Conservation (phyloP, 768 basidiomycete genomes). For the Xerocomus spinulosus region DNA sequence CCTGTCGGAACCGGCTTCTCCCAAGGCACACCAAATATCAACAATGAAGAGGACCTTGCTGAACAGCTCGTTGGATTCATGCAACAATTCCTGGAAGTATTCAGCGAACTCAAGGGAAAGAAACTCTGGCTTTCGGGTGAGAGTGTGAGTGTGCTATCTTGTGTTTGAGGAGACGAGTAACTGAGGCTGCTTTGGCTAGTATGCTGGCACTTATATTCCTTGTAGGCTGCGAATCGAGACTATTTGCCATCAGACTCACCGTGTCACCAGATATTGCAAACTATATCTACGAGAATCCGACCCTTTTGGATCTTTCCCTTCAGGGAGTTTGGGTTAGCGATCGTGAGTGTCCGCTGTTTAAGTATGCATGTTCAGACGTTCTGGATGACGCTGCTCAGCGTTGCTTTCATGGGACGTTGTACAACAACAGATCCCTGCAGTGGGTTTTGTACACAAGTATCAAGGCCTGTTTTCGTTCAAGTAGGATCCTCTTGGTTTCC, state of each 20-base stretch:
- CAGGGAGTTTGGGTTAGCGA: conserved; percentile 72
- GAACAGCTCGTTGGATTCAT: conserved; percentile 54
- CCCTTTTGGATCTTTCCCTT: conserved; percentile 48
- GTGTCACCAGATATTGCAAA: conserved; percentile 60
- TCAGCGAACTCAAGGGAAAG: conserved; percentile 67
- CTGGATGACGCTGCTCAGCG: too few species aligned
- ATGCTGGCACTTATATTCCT: conserved; percentile 67
- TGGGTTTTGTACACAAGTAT: conserved; percentile 71
- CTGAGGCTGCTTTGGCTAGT: conserved; percentile 36
- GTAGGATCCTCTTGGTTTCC: conserved; percentile 41
- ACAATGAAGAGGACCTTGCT: conserved; percentile 55
- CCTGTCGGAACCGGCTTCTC: conserved; percentile 79
- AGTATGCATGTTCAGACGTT: too few species aligned
- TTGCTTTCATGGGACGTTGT: conserved; percentile 58
- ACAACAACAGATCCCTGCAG: conserved; percentile 66
- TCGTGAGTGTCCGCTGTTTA: conserved; percentile 41
- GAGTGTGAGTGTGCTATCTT: conserved; percentile 51
- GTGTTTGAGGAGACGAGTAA: not conserved
- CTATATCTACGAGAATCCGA: conserved; percentile 60
- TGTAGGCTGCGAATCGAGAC: conserved; percentile 33
- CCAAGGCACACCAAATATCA: conserved; percentile 60
- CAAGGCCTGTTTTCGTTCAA: conserved; percentile 68
- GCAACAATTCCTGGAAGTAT: conserved; percentile 72
- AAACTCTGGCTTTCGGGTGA: conserved; percentile 69
- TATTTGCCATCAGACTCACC: not conserved